phyloP scores from a whole-genome alignment of 169 alveolate species.

The Cyclospora cayetanensis region DNA sequence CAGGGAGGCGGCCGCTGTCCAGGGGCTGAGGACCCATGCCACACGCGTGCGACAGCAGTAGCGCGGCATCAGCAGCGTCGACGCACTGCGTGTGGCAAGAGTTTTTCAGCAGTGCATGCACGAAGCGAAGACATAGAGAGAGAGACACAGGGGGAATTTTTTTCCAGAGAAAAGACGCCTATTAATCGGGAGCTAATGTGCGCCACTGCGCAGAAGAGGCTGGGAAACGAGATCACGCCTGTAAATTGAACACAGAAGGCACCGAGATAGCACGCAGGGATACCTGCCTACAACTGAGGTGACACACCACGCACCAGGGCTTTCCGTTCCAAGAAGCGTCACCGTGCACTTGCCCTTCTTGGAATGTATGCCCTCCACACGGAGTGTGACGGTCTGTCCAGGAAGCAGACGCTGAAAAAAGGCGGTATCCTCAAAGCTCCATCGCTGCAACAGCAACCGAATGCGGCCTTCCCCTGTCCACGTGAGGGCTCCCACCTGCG shows the following conservation, averaged over 20 bases:
- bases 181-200: too few relatives aligned
- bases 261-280: neutral
- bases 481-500: slow-evolving; percentile 29
- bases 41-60: neutral
- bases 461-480: slow-evolving; percentile 31
- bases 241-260: neutral
- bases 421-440: neutral
- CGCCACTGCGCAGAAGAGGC: neutral
- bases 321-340: slow-evolving; percentile 29
- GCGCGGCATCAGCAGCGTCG: neutral
- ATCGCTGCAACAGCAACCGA: slow-evolving; percentile 50
- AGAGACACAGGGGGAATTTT: neutral
- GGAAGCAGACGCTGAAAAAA: slow-evolving; percentile 26
- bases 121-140: neutral
- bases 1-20: slow-evolving; percentile 53
- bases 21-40: slow-evolving; percentile 10
- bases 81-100: neutral
- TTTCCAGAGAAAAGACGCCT: neutral
- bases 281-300: too few relatives aligned
- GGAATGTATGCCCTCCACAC: slow-evolving; percentile 16
- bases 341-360: slow-evolving; percentile 40
- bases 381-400: slow-evolving; percentile 4
- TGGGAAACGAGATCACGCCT: neutral
- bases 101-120: neutral
- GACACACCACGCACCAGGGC: neutral